Conservation (phyloP, 2,329 filamentous ascomycete genomes). For the Xylaria sp. region DNA sequence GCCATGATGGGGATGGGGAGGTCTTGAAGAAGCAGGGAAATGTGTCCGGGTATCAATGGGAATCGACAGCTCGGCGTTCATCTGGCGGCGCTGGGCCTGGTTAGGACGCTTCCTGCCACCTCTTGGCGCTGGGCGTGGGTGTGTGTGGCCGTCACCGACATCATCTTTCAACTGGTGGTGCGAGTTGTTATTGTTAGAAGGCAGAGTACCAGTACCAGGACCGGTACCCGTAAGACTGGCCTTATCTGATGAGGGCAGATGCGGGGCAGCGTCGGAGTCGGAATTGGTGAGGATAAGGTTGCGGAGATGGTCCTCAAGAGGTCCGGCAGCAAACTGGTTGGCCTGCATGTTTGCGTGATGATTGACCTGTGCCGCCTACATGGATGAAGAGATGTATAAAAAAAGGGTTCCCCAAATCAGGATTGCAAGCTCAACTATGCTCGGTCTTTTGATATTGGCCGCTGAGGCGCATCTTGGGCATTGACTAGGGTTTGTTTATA, state of each 20-base stretch:
- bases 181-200: neutral
- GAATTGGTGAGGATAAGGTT: slow-evolving; percentile 64
- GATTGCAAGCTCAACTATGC: no score
- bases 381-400: neutral
- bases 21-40: slow-evolving; percentile 30
- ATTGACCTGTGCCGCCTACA: neutral
- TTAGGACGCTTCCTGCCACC: slow-evolving; percentile 59
- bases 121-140: slow-evolving; percentile 35
- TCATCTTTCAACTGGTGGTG: neutral
- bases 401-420: neutral
- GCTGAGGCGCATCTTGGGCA: no score
- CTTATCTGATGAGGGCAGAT: neutral
- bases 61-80: slow-evolving; percentile 64
- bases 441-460: no score
- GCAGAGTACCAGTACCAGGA: neutral
- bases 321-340: slow-evolving; percentile 21
- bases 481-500: neutral
- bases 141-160: neutral
- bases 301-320: slow-evolving; percentile 63
- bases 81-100: slow-evolving; percentile 67
- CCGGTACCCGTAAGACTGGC: neutral
- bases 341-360: slow-evolving; percentile 31
- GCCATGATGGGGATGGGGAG: slow-evolving; percentile 19
- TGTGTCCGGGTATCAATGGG: slow-evolving; percentile 54
- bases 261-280: slow-evolving; percentile 25